A percentile compares a stretch with the other conserved stretches of the same genome.
These are phyloP conservation scores for Wolfiporia cocos DNA, from an alignment of 1,284 basidiomycete species.

Conservation along the genomic window DNA sequence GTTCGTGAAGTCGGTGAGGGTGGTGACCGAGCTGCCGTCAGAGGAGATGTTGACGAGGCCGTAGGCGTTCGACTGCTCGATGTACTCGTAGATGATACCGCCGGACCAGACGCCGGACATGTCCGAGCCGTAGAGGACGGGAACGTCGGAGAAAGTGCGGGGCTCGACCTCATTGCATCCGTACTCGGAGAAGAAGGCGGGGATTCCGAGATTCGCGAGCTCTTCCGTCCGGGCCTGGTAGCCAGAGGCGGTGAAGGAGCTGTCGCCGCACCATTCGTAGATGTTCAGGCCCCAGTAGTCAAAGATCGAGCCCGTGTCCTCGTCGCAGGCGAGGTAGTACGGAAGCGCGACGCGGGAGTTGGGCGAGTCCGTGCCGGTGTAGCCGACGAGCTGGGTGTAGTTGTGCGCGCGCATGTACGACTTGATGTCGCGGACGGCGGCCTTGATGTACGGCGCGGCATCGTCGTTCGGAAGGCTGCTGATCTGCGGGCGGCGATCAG, in stretches of 20 bases:
- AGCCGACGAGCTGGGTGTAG: constrained; percentile 8
- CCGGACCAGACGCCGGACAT: constrained; percentile 8
- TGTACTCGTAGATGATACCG: constrained; percentile 9
- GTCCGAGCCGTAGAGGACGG: constrained; percentile 6
- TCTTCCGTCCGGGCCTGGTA: constrained; percentile 7
- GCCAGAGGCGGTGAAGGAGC: constrained; percentile 3
- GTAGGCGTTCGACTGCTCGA: constrained; percentile 6
- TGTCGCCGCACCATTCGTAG: constrained; percentile 8
- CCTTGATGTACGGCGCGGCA: constrained; percentile 8
- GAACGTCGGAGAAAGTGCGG: constrained; percentile 4
- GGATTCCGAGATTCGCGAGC: constrained; percentile 4
- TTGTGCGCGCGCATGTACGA: constrained; percentile 4
- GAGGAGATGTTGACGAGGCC: constrained; percentile 5
- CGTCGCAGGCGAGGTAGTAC: constrained; percentile 7
- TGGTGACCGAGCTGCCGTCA: constrained; percentile 5
- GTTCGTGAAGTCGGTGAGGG: constrained; percentile 7
- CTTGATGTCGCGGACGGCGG: constrained; percentile 7
- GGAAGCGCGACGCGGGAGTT: constrained; percentile 7
- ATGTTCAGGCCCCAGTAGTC: constrained; percentile 10
- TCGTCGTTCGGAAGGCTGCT: constrained; percentile 2
- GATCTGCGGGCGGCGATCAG: neutral
- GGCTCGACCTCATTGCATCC: constrained; percentile 7
- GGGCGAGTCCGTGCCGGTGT: constrained; percentile 8
- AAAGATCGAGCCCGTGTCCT: constrained; percentile 3
- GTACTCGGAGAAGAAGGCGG: constrained; percentile 9